Percentiles rank a stretch among this genome's conserved stretches.
phyloP scores from a whole-genome alignment of 306 rosid species.

The Ormosia semicastrata region DNA sequence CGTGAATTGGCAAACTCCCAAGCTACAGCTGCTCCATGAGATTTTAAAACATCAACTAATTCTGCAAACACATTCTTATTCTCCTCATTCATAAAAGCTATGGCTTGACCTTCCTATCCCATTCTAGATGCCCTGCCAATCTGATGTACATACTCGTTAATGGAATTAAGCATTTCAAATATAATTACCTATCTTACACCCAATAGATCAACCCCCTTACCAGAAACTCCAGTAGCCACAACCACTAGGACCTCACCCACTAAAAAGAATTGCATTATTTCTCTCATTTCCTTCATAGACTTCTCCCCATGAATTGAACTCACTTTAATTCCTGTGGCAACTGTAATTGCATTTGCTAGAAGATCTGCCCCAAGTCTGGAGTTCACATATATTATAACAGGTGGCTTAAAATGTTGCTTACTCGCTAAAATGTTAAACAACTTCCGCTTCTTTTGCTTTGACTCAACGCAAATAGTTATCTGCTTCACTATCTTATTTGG shows the following conservation, averaged over 20 bases:
- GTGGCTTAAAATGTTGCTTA: conserved; percentile 79
- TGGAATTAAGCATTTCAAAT: conserved; percentile 85
- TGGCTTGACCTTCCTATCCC: conserved; percentile 80
- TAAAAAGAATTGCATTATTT: conserved; percentile 62
- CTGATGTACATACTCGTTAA: conserved; percentile 81
- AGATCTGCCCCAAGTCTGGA: conserved; percentile 89
- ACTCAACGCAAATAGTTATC: conserved; percentile 75
- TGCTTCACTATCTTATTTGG: conserved; percentile 84
- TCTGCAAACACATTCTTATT: conserved; percentile 63
- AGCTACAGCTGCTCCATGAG: conserved; percentile 72
- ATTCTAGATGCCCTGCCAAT: conserved; percentile 87
- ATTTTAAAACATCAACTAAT: conserved; percentile 52
- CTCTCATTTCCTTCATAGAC: conserved; percentile 82
- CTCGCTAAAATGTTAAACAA: conserved; percentile 70
- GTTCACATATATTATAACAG: conserved; percentile 63
- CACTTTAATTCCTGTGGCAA: conserved; percentile 62
- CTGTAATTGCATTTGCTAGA: conserved; percentile 69
- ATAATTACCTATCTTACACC: conserved; percentile 76
- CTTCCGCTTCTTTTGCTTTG: conserved; percentile 81
- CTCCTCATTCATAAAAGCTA: conserved; percentile 71
- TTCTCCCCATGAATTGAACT: conserved; percentile 83
- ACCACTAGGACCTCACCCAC: conserved; percentile 72
- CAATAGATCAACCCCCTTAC: conserved; percentile 77
- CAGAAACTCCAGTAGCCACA: conserved; percentile 86
- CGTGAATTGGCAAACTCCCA: conserved; percentile 61